Evolutionary conservation across 768 basidiomycete genomes (phyloP).

Genomic region (Boletus speciosus): DNA sequence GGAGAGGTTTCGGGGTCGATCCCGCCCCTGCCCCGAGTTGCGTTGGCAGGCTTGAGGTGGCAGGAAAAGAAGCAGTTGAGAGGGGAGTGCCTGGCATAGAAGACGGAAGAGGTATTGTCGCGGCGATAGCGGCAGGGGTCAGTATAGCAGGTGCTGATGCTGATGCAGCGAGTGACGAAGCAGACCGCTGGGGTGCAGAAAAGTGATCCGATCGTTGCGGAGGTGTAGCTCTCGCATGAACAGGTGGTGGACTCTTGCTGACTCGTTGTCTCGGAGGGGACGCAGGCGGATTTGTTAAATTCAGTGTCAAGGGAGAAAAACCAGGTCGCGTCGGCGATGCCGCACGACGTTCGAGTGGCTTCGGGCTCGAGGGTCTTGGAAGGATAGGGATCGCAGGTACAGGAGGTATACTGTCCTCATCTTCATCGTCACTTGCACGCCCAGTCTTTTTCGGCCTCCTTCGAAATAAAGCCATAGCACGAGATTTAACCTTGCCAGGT

Average conservation of each 20-base stretch:
- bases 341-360: constrained; percentile 22
- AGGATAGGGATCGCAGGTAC: constrained; percentile 31
- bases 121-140: constrained; percentile 3
- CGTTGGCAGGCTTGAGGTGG: neutral
- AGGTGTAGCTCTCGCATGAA: constrained; percentile 6
- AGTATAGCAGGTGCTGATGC: constrained; percentile 2
- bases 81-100: constrained; percentile 21
- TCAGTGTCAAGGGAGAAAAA: constrained; percentile 27
- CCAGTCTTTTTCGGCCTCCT: constrained; percentile 27
- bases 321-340: constrained; percentile 28
- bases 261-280: constrained; percentile 18
- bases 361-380: constrained; percentile 29
- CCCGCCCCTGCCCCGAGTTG: neutral
- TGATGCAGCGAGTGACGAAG: constrained; percentile 11
- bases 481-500: constrained; percentile 26
- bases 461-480: constrained; percentile 34
- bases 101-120: constrained; percentile 13
- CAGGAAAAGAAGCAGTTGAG: constrained; percentile 12
- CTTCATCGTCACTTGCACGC: constrained; percentile 30
- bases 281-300: constrained; percentile 17
- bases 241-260: constrained; percentile 29
- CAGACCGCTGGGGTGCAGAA: constrained; percentile 1
- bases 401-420: constrained; percentile 27
- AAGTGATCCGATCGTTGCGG: constrained; percentile 11
- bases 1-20: constrained; percentile 6